Evolutionary conservation across 805 yeast species (phyloP), one percentile per base, ranked within the genome.

Genomic region (Candida corydali): DNA sequence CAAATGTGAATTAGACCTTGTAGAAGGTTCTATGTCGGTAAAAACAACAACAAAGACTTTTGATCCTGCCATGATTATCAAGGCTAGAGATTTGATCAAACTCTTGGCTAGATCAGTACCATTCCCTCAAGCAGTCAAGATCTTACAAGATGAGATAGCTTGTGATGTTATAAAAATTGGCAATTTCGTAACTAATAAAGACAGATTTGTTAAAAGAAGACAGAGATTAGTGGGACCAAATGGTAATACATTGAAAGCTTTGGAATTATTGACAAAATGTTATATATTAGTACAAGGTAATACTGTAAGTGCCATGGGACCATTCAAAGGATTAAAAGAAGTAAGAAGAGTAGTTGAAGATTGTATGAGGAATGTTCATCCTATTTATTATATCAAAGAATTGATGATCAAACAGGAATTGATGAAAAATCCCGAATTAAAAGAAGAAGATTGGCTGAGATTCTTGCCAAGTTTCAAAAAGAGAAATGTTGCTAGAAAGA

Each of bases 121-220:
- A 18, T 85, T 85, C 49, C 96, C 96, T 3, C 98, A 93, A 59
- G 98, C 98, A 1, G 78, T 86, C 18, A 91, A 87, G 65, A 82
- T 93, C 31, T 63, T 93, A 41, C 85, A 88, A 50, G 97, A 91
- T 54, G 97, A 89, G 46, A 70, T 82, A 50, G 96, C 97, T 0
- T 89, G 97, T 65, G 98, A 93, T 52, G 93, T 93, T 34, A 86
- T 93, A 47, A 93, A 93, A 70, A 91, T 93, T 57, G 96, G 96
- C 14, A 85, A 80, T 52, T 75, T 82, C 50, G 95, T 88, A 12
- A 61, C 85, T 20, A 93, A 88, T 57, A 93, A 93, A 57, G 98
- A 93, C 38, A 73, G 98, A 53, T 93, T 93, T 52, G 82, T 86
- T 36, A 93, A 93, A 63, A 80, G 98, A 65, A 80, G 98, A 63